Base-by-base conservation (phyloP, 1,284 basidiomycete species). In the Laetiporus sulphureus region DNA sequence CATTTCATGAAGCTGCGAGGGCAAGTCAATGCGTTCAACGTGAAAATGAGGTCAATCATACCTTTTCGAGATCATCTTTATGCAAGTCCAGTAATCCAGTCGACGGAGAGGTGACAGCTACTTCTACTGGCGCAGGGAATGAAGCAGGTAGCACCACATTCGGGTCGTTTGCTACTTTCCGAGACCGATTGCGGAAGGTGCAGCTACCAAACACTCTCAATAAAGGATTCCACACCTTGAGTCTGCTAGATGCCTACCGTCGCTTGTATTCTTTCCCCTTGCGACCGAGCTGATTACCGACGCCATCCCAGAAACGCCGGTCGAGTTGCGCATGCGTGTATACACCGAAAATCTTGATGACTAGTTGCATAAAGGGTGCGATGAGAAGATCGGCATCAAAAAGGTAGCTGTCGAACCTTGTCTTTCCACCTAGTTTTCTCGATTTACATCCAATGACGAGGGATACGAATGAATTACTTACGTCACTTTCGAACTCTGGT, bases 301-400 rank as follows among this genome's bases (percentile, higher is more conserved):
- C 57, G 0, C 69, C 68, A 21, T 75, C 68, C 82, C 81, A 83
- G 31, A 77, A 64, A 20, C 68, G 68, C 40, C 63, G 50, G 41
- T 73, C 69, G 22, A 80, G 57, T 47, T 81, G 75, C 0, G 72
- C 69, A 41, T 81, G 79, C 0, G 76, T 80, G 42, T 74, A 78
- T 7, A 84, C 67, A 1, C 77, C 78, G 45, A 78, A 83, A 13
- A 84, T 65, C 36, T 66, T 69, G 42, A 83, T 63, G 2, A 67
- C 79, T 82, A 35, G 0, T 15, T 22, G 13, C 13, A 15, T 12
- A 4, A 22, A 11, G 15, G 4, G 24, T 23, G 13, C 19, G 7
- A n/a, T 16, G 3, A 20, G n/a, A n/a, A 16, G 10, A 4, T 19
- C 4, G 12, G 22, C n/a, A 20, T 13, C 25, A 30, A 38, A 4